phyloP scores from a whole-genome alignment of 1,284 basidiomycete species.

The Microbotryum scabiosae region DNA sequence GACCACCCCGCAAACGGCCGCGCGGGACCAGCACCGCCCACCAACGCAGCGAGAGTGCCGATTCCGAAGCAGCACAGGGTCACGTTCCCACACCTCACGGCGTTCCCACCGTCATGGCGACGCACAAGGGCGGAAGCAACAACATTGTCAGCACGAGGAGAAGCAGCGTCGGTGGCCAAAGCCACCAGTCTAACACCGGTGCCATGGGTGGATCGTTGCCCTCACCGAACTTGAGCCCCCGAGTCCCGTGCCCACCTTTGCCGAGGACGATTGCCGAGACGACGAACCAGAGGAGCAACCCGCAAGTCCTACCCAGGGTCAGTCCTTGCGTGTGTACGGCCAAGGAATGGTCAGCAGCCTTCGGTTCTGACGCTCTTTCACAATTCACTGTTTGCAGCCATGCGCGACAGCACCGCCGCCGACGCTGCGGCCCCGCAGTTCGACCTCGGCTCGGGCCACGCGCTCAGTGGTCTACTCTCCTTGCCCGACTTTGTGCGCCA shows the following conservation, averaged over 20 bases:
- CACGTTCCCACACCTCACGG: background rate
- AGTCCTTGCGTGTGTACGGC: too few species aligned
- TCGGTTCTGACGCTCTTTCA: background rate
- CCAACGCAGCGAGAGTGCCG: background rate
- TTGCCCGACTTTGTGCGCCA: conserved; percentile 66
- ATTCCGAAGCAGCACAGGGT: background rate
- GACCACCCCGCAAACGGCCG: conserved; percentile 26
- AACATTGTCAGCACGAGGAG: too few species aligned
- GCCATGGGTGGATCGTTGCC: conserved; percentile 7
- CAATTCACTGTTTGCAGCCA: background rate
- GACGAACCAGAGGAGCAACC: background rate
- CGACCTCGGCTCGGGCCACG: conserved; percentile 17
- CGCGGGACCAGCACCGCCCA: conserved; percentile 2
- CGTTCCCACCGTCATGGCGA: background rate
- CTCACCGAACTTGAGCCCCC: conserved; percentile 26
- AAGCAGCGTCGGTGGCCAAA: too few species aligned
- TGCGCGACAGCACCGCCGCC: too few species aligned
- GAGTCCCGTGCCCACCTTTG: conserved; percentile 22
- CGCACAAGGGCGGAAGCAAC: too few species aligned
- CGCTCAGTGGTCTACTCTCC: conserved; percentile 62
- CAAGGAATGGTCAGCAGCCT: background rate
- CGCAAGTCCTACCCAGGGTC: background rate
- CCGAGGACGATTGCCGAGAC: conserved; percentile 6
- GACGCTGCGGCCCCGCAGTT: background rate
- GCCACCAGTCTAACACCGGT: too few species aligned